phyloP scores from a whole-genome alignment of 768 basidiomycete species.

The Fistulinella prunicolor region DNA sequence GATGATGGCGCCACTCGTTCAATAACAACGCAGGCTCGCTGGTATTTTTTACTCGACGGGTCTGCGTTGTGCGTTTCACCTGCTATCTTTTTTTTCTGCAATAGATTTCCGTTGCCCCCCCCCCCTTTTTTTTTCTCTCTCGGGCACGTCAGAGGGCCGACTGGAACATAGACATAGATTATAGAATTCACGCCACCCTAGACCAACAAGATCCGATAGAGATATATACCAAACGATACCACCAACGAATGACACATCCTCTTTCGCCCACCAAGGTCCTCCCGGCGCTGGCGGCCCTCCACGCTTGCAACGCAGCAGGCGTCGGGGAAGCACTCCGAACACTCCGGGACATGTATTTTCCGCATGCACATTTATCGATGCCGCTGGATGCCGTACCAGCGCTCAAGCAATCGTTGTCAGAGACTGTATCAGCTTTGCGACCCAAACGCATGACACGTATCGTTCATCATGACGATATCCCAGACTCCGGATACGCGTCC shows the following conservation, averaged over 20 bases:
- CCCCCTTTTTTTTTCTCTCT: neutral
- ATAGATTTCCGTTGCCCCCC: constrained; percentile 1
- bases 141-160: neutral
- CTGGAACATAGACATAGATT: constrained; percentile 8
- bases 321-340: constrained; percentile 42
- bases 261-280: constrained; percentile 49
- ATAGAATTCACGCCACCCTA: constrained; percentile 13
- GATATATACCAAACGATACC: constrained; percentile 8
- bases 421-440: constrained; percentile 22
- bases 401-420: constrained; percentile 18
- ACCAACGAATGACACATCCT: constrained; percentile 12
- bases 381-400: constrained; percentile 5
- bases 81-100: neutral
- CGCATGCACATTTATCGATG: constrained; percentile 22
- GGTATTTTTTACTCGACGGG: constrained; percentile 12
- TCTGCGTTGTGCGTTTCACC: constrained; percentile 18
- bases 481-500: constrained; percentile 79
- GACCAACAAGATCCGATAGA: constrained; percentile 10
- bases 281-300: constrained; percentile 51
- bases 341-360: constrained; percentile 53
- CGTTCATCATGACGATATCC: constrained; percentile 43
- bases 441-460: constrained; percentile 18
- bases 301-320: constrained; percentile 32
- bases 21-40: constrained; percentile 48
- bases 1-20: constrained; percentile 51